Base-by-base conservation (phyloP, 805 yeast genomes). In the Scheffersomyces amazonensis region DNA sequence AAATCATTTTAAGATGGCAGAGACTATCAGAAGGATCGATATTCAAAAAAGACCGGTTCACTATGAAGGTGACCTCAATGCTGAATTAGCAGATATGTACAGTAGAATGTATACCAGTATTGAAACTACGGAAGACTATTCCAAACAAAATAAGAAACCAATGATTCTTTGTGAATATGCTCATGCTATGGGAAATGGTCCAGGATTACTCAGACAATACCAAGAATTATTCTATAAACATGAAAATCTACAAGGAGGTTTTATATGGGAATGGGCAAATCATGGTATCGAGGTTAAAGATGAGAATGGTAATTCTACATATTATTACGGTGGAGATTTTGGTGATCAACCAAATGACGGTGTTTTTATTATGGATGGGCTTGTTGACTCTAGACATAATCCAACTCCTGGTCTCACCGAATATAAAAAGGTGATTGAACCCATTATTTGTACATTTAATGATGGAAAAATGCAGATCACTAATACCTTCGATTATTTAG, bases 171-270 rank as follows among this genome's bases (percentile, higher is more conserved):
- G 68, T 42, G 69, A 64, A 44, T 64, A 60, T 42, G 62, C 51
- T 5, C 68, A 64, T 43, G 65, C 68, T 8, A 61, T 63, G 67
- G 69, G 69, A 5, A 63, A 61, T 38, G 66, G 66, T 1, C 68
- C 68, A 8, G 69, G 69, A 2, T 52, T 50, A 8, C 27, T 60
- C 27, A 44, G 48, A 34, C 65, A 62, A 32, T 64, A 64, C 35
- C 54, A 53, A 44, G 63, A 62, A 10, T 34, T 53, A 23, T 61
- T 64, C 42, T 48, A 58, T 21, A 51, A 58, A 35, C 39, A 56
- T 35, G 50, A 48, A 1, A 37, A 52, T 13, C 34, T 62, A 7
- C 66, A 58, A 39, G 69, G 69, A 16, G 69, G 69, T 8, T 63
- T 60, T 42, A 48, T 63, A 7, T 64, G 69, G 69, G 69, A 64